Evolutionary conservation across 1,284 basidiomycete species (phyloP).

Genomic region (Cryptococcus sp.): DNA sequence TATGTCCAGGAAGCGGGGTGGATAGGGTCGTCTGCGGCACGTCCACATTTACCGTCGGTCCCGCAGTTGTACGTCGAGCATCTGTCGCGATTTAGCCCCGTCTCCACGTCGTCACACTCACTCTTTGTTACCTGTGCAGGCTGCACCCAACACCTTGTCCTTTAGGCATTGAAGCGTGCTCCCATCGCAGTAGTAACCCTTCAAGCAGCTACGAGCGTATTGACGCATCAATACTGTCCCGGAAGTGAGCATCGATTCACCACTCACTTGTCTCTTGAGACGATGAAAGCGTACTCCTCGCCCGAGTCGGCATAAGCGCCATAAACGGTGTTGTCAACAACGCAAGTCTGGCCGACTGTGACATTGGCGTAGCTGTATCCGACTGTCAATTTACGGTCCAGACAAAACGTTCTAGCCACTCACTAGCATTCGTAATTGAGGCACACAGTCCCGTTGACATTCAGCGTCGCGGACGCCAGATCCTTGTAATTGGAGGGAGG

Average conservation of each 20-base stretch:
- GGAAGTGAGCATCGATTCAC: not conserved
- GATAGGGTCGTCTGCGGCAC: slow-evolving; percentile 63
- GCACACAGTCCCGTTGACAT: slow-evolving; percentile 78
- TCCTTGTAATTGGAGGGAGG: slow-evolving; percentile 65
- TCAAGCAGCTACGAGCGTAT: slow-evolving; percentile 39
- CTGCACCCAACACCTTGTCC: slow-evolving; percentile 60
- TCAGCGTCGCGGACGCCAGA: slow-evolving; percentile 64
- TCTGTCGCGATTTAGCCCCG: slow-evolving; percentile 52
- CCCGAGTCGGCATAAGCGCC: slow-evolving; percentile 60
- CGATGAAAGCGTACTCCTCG: slow-evolving; percentile 68
- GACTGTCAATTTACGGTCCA: not conserved
- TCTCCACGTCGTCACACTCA: slow-evolving; percentile 48
- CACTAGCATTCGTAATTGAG: slow-evolving; percentile 78
- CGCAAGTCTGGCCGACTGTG: slow-evolving; percentile 65
- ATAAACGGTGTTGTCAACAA: slow-evolving; percentile 75
- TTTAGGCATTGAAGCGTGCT: slow-evolving; percentile 62
- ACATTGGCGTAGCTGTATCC: slow-evolving; percentile 70
- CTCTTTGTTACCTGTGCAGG: slow-evolving; percentile 80
- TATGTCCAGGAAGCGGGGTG: slow-evolving; percentile 71
- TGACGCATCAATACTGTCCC: not conserved
- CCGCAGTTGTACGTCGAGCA: slow-evolving; percentile 76
- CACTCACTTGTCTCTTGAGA: slow-evolving; percentile 66
- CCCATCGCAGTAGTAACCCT: slow-evolving; percentile 73
- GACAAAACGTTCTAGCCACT: slow-evolving; percentile 39
- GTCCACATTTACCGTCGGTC: slow-evolving; percentile 62